These are phyloP conservation scores for Ogataea naganishii DNA, from an alignment of 805 yeast species.

Conservation along the genomic window DNA sequence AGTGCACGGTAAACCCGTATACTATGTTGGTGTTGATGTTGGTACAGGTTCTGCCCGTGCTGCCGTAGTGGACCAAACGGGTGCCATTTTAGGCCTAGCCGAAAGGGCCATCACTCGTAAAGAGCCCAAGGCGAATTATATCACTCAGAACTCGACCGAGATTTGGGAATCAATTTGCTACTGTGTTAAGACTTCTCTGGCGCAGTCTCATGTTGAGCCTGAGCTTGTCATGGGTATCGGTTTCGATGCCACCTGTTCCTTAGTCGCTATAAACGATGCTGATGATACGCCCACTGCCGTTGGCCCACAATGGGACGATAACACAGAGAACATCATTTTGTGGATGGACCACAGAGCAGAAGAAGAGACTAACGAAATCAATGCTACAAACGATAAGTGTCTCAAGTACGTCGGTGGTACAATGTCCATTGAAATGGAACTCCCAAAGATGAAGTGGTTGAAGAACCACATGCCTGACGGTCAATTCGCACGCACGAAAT, in stretches of 20 bases:
- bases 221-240: slow-evolving; percentile 75
- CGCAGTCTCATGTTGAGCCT: slow-evolving; percentile 69
- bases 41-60: slow-evolving; percentile 99
- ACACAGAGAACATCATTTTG: slow-evolving; percentile 72
- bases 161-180: slow-evolving; percentile 85
- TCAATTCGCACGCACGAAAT: slow-evolving; percentile 51
- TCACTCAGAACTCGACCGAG: slow-evolving; percentile 83
- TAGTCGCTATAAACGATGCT: slow-evolving; percentile 66
- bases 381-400: slow-evolving; percentile 69
- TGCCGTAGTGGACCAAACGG: slow-evolving; percentile 75
- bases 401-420: slow-evolving; percentile 92
- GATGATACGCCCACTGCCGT: slow-evolving; percentile 72
- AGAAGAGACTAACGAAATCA: slow-evolving; percentile 70
- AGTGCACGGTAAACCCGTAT: slow-evolving; percentile 17
- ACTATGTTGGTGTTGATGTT: slow-evolving; percentile 35
- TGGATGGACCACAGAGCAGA: slow-evolving; percentile 99
- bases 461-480: slow-evolving; percentile 67
- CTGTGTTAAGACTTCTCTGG: slow-evolving; percentile 68
- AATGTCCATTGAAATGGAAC: slow-evolving; percentile 97
- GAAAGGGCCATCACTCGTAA: slow-evolving; percentile 74
- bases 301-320: slow-evolving; percentile 79
- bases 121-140: slow-evolving; percentile 62
- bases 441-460: slow-evolving; percentile 95
- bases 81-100: slow-evolving; percentile 71
- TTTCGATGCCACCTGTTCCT: slow-evolving; percentile 95